Percentiles rank a stretch among this genome's conserved stretches.
phyloP scores from a whole-genome alignment of 371 early-diverging fungal species.

The Globomyces sp. region DNA sequence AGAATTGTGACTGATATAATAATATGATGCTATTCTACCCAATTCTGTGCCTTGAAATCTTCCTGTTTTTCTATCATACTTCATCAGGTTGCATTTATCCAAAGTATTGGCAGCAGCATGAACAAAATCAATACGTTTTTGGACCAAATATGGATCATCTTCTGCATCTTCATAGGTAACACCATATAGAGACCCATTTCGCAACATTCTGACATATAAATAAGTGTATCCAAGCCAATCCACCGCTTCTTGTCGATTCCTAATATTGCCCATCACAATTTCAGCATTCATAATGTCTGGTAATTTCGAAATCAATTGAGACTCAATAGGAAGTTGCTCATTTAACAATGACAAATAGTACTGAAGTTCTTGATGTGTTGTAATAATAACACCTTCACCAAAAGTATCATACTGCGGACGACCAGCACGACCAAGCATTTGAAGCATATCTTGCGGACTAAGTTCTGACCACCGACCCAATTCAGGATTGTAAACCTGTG shows the following conservation, averaged over 20 bases:
- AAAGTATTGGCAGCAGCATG: slow-evolving; percentile 84
- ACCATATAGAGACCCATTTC: slow-evolving; percentile 82
- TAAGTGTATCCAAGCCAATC: slow-evolving; percentile 98
- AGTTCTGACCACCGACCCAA: slow-evolving; percentile 93
- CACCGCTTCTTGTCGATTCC: slow-evolving; percentile 89
- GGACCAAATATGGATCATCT: slow-evolving; percentile 80
- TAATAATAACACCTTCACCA: slow-evolving; percentile 98
- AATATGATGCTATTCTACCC: slow-evolving; percentile 95
- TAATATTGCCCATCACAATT: slow-evolving; percentile 91
- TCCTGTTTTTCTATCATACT: slow-evolving; percentile 90
- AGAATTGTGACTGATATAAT: slow-evolving; percentile 85
- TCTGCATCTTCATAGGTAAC: slow-evolving; percentile 66
- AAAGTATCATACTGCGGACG: slow-evolving; percentile 97
- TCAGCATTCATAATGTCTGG: slow-evolving; percentile 97
- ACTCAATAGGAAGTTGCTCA: slow-evolving; percentile 97
- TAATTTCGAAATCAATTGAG: slow-evolving; percentile 84
- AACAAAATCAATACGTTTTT: slow-evolving; percentile 85
- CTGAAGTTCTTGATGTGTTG: slow-evolving; percentile 87
- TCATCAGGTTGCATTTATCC: slow-evolving; percentile 85
- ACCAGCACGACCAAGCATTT: slow-evolving; percentile 99
- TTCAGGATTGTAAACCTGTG: slow-evolving; percentile 95
- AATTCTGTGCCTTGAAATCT: slow-evolving; percentile 86
- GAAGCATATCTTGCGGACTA: slow-evolving; percentile 93
- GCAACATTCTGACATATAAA: slow-evolving; percentile 94
- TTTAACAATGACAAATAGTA: slow-evolving; percentile 93